Evolutionary conservation across 2,329 filamentous ascomycete species (phyloP), one percentile per base, ranked within the genome.

Genomic region (Lecanicillium sp.): DNA sequence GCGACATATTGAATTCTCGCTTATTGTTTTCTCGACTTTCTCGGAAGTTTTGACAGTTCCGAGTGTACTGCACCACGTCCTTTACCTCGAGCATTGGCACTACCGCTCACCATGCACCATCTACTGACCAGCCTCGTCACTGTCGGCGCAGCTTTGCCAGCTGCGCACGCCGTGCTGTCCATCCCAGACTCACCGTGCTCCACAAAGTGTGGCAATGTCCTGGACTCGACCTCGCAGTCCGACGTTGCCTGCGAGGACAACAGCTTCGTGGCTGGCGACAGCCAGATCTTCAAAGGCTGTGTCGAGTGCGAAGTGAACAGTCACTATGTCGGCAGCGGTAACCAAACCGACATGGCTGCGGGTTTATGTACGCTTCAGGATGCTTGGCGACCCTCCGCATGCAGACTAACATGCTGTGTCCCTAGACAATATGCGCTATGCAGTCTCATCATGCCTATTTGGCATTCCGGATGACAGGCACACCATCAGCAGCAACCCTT

Each of bases 361-460:
- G 64, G 73, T 43, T 62, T 83, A 14, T 83, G 79, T 83, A 63
- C 56, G 78, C 26, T n/a, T 23, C 4, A 23, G 5, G 14, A 15
- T 68, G 14, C 12, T n/a, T 36, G 20, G n/a, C 27, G 21, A 26
- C 15, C 9, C 37, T 37, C 9, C 17, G 4, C 7, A 36, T 41
- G 20, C 21, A 12, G 7, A 23, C 15, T 46, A 41, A 39, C 20
- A 15, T 17, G 14, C 3, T 11, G 12, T 40, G 12, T 33, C n/a
- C n/a, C 12, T 12, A 50, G 48, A 51, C 17, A 43, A 36, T 23
- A 36, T 39, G 32, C 52, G 47, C 57, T 82, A 73, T 56, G 69
- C 77, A 5, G 54, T 74, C 2, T 74, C 74, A 2, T 72, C 73
- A 55, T 84, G 81, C 56, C 55, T 83, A 1, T 83, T 71, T 51